Evolutionary conservation across 345 rosid species (phyloP), one percentile per base, ranked within the genome.

Genomic region (Limnanthes douglasii): DNA sequence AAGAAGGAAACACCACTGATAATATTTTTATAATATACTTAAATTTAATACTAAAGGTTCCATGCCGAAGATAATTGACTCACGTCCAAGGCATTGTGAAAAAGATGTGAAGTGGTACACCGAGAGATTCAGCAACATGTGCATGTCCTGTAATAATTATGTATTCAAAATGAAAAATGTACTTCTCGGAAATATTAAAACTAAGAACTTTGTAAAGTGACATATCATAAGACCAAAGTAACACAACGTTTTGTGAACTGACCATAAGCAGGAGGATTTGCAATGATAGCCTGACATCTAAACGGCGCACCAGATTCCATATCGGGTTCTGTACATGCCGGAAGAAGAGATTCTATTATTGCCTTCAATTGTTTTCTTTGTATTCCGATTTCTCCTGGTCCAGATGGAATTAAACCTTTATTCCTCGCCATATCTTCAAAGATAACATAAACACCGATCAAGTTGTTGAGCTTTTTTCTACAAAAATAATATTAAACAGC

Each of bases 71-170:
- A 41, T 7, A 52, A 38, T 51, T 19, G 55, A 70, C 96, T 90
- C 63, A 90, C 98, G 95, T 90, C 98, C 98, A 90, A 22, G 98
- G 98, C 98, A 90, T 90, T 31, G 98, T 90, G 78, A 90, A 90
- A 65, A 76, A 84, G n/a, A 90, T 90, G 57, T 90, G 98, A 46
- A 90, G 70, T 26, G 95, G 98, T 39, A 79, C 79, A 45, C 85
- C 75, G 46, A 90, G 98, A 62, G 98, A 86, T 69, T 90, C 98
- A 28, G 98, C 95, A 46, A 90, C 86, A 57, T 90, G 98, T 5
- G 74, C 70, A 62, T 90, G 95, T 58, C 98, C 98, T 90, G 72
- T 53, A 65, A 46, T 45, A 39, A n/a, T n/a, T n/a, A n/a, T n/a
- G n/a, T n/a, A n/a, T n/a, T n/a, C n/a, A n/a, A n/a, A n/a, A n/a